Base-by-base conservation (phyloP, 305 asterid genomes). In the Solanum chacoense region DNA sequence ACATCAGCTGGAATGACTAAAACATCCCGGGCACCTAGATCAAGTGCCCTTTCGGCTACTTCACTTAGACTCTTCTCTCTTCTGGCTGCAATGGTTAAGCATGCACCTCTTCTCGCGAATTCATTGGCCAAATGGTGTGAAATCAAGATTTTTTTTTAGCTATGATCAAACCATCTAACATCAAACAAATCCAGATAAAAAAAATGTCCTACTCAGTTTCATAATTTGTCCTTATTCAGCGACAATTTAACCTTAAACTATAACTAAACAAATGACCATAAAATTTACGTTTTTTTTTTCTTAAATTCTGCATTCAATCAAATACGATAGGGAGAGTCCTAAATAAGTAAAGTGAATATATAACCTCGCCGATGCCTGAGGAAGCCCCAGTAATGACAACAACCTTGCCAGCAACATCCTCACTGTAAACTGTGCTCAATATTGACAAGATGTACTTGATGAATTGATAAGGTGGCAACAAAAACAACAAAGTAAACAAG, bases 321-420 rank as follows among this genome's bases (percentile, higher is more conserved):
- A 69, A 12, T 28, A 69, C 9, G 2, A 67, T 24, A 67, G 7
- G 32, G 6, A 67, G 4, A 67, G 74, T 18, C 8, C 74, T 65
- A 5, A 2, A 67, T 26, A 67, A 67, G 77, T 6, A 16, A 75
- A 24, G 14, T 10, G 22, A 34, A 34, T 20, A 20, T 16, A 40
- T 40, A 8, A 96, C 98, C 91, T 96, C 98, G 73, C 99, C 98
- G 63, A 95, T 95, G 90, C 98, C 98, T 32, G 99, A 95, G 91
- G 98, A 97, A 88, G 99, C 98, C 13, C 99, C 98, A 86, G 98
- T 95, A 90, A 96, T 94, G 90, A 95, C 8, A 76, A 95, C 96
- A 35, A 94, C 98, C 87, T 95, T 96, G 7, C 95, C 95, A 91
- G 94, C 89, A 85, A 96, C 88, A 45, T 95, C 97, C 81, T 96